Conservation (phyloP, 2,329 filamentous ascomycete genomes). For the Xylariaceae sp. region DNA sequence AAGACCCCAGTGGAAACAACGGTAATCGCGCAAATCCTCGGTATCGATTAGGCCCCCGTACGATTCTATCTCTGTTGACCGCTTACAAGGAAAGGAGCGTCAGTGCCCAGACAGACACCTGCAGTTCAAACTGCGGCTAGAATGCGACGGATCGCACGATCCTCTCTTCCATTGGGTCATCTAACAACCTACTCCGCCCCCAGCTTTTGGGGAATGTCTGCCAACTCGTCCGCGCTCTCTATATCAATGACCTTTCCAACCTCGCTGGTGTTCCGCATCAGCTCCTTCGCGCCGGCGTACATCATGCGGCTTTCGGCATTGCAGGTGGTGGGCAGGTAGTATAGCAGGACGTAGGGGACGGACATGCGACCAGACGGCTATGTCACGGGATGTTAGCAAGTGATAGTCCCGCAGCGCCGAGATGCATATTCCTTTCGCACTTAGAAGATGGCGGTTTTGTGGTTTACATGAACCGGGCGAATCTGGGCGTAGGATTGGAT, state of each 20-base stretch:
- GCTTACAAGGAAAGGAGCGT: background rate
- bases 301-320: conserved; percentile 85
- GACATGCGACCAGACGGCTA: conserved; percentile 72
- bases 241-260: conserved; percentile 86
- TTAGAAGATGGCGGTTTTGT: background rate
- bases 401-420: background rate
- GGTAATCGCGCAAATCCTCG: background rate
- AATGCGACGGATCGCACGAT: background rate
- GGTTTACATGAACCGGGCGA: background rate
- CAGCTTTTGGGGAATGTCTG: conserved; percentile 68
- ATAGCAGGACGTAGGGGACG: conserved; percentile 90
- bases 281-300: conserved; percentile 91
- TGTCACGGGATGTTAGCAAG: conserved; percentile 1
- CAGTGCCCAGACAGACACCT: background rate
- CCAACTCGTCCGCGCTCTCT: conserved; percentile 70
- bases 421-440: background rate
- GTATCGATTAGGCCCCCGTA: background rate
- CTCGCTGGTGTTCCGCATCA: conserved; percentile 90
- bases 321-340: conserved; percentile 89
- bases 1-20: background rate
- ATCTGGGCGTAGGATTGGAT: background rate
- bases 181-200: conserved; percentile 29
- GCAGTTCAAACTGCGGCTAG: background rate
- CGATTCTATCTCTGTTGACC: background rate
- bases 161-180: background rate